A percentile compares a stretch with the other conserved stretches of the same genome.
Evolutionary conservation across 768 basidiomycete species (phyloP).

Genomic region (Solioccasus polychromus): DNA sequence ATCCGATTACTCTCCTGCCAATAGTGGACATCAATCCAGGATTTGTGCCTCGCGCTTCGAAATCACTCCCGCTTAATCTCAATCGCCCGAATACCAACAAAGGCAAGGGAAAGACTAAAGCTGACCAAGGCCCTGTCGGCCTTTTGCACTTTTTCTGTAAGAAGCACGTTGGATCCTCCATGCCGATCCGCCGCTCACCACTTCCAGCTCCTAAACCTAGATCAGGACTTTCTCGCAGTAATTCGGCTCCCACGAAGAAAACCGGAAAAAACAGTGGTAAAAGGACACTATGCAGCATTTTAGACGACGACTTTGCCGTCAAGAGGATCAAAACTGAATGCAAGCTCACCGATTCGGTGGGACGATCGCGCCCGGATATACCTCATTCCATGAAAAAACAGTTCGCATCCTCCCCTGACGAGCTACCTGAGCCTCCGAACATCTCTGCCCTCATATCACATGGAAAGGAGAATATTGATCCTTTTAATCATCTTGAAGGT

Average conservation of each 20-base stretch:
- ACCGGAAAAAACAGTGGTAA: slow-evolving; percentile 70
- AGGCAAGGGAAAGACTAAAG: slow-evolving; percentile 46
- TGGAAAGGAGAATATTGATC: slow-evolving; percentile 38
- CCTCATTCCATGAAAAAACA: slow-evolving; percentile 15
- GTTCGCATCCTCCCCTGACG: slow-evolving; percentile 5
- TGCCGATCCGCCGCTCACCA: slow-evolving; percentile 37
- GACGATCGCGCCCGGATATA: slow-evolving; percentile 21
- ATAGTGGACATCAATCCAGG: slow-evolving; percentile 79
- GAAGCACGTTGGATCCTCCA: slow-evolving; percentile 31
- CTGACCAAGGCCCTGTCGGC: slow-evolving; percentile 27
- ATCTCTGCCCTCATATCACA: slow-evolving; percentile 35
- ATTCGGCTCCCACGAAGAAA: slow-evolving; percentile 29
- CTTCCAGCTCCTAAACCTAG: slow-evolving; percentile 25
- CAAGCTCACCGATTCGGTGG: slow-evolving; percentile 25
- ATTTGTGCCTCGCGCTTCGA: slow-evolving; percentile 54
- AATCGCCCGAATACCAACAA: slow-evolving; percentile 32
- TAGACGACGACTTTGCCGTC: slow-evolving; percentile 59
- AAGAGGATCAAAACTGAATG: slow-evolving; percentile 44
- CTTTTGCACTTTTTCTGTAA: slow-evolving; percentile 67
- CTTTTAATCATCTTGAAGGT: slow-evolving; percentile 37
- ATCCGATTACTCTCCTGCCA: slow-evolving; percentile 64
- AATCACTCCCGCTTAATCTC: slow-evolving; percentile 36
- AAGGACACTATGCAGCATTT: slow-evolving; percentile 65
- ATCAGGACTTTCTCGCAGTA: slow-evolving; percentile 23
- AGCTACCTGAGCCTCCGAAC: slow-evolving; percentile 32